A percentile compares a stretch with the other conserved stretches of the same genome.
Evolutionary conservation across 208 protist genomes (phyloP).

Genomic region (Acanthamoeba healyi): DNA sequence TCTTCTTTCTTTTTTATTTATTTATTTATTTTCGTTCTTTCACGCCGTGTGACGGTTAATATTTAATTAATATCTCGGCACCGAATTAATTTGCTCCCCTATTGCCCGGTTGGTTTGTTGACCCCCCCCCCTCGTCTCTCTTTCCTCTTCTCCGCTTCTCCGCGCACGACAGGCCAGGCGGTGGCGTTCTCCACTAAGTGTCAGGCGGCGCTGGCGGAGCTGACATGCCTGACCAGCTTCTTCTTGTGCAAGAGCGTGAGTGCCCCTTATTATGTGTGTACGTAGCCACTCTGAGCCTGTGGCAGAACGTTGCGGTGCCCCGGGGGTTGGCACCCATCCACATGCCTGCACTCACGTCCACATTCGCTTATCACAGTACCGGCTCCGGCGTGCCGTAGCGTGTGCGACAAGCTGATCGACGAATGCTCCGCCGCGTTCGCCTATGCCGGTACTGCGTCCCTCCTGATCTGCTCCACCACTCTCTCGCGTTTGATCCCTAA

Average conservation of each 20-base stretch:
- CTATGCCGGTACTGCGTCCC: not conserved
- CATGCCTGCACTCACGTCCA: not conserved
- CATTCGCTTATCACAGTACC: not conserved
- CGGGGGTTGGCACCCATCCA: too few relatives aligned
- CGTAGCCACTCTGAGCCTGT: not conserved
- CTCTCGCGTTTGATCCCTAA: not conserved
- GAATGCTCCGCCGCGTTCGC: not conserved
- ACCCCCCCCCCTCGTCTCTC: too few relatives aligned
- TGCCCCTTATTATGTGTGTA: not conserved
- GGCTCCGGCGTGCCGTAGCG: not conserved
- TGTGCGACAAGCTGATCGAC: not conserved
- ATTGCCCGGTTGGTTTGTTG: too few relatives aligned
- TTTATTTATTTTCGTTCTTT: too few relatives aligned
- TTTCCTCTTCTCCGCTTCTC: too few relatives aligned
- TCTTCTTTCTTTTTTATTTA: too few relatives aligned
- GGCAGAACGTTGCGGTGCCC: too few relatives aligned
- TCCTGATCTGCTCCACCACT: not conserved
- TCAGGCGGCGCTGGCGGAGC: not conserved
- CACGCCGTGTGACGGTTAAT: too few relatives aligned
- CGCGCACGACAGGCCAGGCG: too few relatives aligned
- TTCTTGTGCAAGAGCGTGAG: not conserved
- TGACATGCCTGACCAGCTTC: constrained; percentile 1
- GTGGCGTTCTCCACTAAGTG: not conserved
- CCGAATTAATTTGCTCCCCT: too few relatives aligned
- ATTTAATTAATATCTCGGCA: too few relatives aligned